Base-by-base conservation (phyloP, 805 yeast genomes). In the Torulaspora maleeae region DNA sequence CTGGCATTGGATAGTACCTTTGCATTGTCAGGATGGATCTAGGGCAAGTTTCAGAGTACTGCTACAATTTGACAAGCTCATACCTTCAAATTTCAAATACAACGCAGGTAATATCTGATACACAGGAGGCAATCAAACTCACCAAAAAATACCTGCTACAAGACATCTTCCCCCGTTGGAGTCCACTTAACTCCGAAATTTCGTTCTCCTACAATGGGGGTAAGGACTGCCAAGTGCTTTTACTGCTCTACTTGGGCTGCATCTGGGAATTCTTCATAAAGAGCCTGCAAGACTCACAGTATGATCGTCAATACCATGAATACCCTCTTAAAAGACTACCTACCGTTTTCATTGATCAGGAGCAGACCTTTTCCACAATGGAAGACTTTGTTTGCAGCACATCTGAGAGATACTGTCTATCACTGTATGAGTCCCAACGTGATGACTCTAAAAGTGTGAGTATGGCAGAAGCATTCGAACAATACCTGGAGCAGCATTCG, bases 121-220 rank as follows among this genome's bases (percentile, higher is more conserved):
- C 68, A 4, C 61, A 63, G 45, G 47, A 50, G n/a, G 64, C 63
- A 3, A 58, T 65, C 2, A 41, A 41, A 16, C 19, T 51, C 27
- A 62, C 66, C 1, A 48, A 58, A 22, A 30, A 41, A 11, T 41
- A 54, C 38, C 47, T 66, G 13, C 32, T 61, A 6, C 43, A 56
- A 12, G 61, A 58, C 33, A 56, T 64, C 5, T 59, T 66, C 36
- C 43, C 55, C 2, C 52, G 55, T 19, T 61, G 67, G 64, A 51
- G 58, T 36, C 66, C 68, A 6, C 46, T 60, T 11, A 52, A 51
- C 38, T 69, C 73, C 10, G 81, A 83, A 47, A 66, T 86, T 3
- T 83, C 97, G 0, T 72, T 93, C 11, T 85, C 95, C 2, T 93
- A 84, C 64, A 93, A 93, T 61, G 99, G 99, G 9, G 99, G 99